Percentiles rank a stretch among this genome's conserved stretches.
Evolutionary conservation across 73 alveolate genomes (phyloP).

Genomic region (Tetrahymena malaccensis): DNA sequence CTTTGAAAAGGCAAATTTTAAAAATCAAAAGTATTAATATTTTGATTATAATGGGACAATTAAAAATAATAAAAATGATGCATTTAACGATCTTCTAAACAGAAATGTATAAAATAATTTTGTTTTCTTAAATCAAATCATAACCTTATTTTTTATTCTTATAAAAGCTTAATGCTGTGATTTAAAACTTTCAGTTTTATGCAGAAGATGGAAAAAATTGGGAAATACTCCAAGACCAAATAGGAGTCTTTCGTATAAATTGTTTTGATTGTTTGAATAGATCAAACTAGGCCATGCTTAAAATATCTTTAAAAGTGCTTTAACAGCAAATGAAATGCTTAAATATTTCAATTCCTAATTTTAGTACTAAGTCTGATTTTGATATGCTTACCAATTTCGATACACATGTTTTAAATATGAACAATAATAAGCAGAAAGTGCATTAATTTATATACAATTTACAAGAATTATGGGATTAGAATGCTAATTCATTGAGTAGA

Average conservation of each 20-base stretch:
- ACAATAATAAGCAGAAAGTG: not conserved
- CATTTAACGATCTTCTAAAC: slow-evolving; percentile 65
- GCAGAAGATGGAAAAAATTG: slow-evolving; percentile 46
- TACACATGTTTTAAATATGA: not conserved
- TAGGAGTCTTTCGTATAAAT: slow-evolving; percentile 80
- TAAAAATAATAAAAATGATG: slow-evolving; percentile 36
- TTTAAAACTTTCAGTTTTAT: slow-evolving; percentile 19
- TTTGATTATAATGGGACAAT: slow-evolving; percentile 52
- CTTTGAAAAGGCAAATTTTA: not conserved
- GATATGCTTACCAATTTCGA: not conserved
- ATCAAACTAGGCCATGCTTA: slow-evolving; percentile 54
- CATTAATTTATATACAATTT: not conserved
- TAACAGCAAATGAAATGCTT: not conserved
- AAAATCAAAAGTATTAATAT: slow-evolving; percentile 22
- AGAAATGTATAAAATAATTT: slow-evolving; percentile 11
- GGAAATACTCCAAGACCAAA: slow-evolving; percentile 57
- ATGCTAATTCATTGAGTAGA: not conserved
- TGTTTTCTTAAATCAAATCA: not conserved
- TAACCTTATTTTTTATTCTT: not conserved
- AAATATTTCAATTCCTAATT: not conserved
- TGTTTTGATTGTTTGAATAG: slow-evolving; percentile 95
- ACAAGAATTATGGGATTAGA: not conserved
- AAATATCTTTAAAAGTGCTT: not conserved
- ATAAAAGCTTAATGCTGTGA: slow-evolving; percentile 36
- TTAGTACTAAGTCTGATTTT: not conserved